Evolutionary conservation across 192 early-diverging fungal genomes (phyloP), one percentile per base, ranked within the genome.

Genomic region (Coemansia sp.): DNA sequence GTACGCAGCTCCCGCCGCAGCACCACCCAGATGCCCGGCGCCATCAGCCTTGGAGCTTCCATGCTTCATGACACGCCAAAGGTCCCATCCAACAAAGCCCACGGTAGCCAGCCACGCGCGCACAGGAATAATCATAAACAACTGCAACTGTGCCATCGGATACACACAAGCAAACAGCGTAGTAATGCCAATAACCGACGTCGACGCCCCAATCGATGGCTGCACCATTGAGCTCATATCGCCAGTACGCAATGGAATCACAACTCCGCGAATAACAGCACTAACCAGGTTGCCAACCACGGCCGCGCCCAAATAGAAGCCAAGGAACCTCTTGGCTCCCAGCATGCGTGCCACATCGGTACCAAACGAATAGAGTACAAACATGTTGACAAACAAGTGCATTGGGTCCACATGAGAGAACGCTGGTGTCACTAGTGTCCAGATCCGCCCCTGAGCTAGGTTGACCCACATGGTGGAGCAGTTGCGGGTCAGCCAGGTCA

Each of bases 1-100:
- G 76, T 83, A 86, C 38, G 66, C 85, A 16, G 80, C 38, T 5
- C 72, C 85, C 7, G 78, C 78, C 12, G 71, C 60, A 34, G 81
- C 78, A 15, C 85, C 85, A 68, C 85, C 85, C 31, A 86, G 65
- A 75, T 86, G 85, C 5, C 85, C 85, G 1, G 85, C 85, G 24
- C 78, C 78, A 63, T 86, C 85, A 42, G 76, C 60, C 36, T 47
- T 69, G 7, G 71, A 69, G 55, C 57, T 64, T 2, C 46, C 34
- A 31, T 59, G 47, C 46, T 42, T 44, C 52, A 76, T 18, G 43
- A 80, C 59, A 24, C 73, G 72, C 64, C 49, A 68, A 36, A 84
- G 31, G 34, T 86, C 85, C 74, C 73, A 86, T 11, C 65, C 78
- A 38, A 82, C 59, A 54, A 86, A 72, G 2, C 77, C 85, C 31